Base-by-base conservation (phyloP, 1,284 basidiomycete genomes). In the Phlebopus sp. region DNA sequence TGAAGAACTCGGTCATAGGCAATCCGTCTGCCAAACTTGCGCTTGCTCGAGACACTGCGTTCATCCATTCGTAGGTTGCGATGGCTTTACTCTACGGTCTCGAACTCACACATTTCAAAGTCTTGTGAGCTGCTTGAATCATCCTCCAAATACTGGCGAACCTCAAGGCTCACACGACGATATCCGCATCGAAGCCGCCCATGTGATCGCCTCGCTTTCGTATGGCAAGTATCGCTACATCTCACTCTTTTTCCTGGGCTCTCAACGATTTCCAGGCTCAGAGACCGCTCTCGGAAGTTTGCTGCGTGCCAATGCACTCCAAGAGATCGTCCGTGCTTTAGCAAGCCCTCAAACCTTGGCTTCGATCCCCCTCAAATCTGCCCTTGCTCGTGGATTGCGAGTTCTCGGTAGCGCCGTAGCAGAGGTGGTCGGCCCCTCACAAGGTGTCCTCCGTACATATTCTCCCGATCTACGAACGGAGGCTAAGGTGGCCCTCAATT, bases 1-100 rank as follows among this genome's bases (percentile, higher is more conserved):
- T 79, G 49, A 89, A 88, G 68, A 90, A 90, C 63, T 62, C 72
- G 1, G 80, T 88, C 47, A 88, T 90, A 32, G 86, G 86, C 3
- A 89, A 87, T 53, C 84, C 84, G 0, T 77, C 78, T 0, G 83
- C 82, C 2, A 90, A 90, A 62, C 60, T 73, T 1, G 63, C 73
- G 7, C 66, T 86, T 3, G 76, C 80, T 0, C 63, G 71, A 36
- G 81, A 86, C 52, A 68, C 73, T 13, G 63, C 58, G 8, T 81
- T 82, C 58, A 67, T 86, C 13, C 69, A 71, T 56, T 70, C 66
- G 83, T 84, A 52, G 57, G 78, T 70, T 8, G 13, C 44, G 14
- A 32, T 32, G 19, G 46, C 34, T n/a, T n/a, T n/a, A 17, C 14
- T 11, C 2, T 25, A 0, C 9, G 15, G 18, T 9, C 25, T 19